A percentile compares a stretch with the other conserved stretches of the same genome.
These are phyloP conservation scores for Phlebopus sp. DNA, from an alignment of 1,284 basidiomycete genomes.

Conservation along the genomic window DNA sequence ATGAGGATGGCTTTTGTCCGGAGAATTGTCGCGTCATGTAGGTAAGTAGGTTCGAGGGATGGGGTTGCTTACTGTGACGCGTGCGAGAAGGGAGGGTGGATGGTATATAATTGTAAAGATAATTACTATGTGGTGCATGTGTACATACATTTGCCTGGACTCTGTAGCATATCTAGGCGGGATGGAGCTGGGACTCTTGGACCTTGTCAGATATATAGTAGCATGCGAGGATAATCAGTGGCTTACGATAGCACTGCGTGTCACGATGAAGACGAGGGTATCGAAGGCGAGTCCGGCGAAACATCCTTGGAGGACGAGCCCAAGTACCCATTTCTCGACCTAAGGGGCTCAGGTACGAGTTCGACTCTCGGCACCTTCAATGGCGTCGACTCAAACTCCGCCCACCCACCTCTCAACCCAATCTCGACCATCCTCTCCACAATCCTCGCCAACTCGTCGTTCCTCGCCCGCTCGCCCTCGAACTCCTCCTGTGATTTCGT, in stretches of 20 bases:
- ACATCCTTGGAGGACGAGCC: neutral
- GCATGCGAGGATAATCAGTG: no score
- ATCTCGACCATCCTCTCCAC: conserved; percentile 71
- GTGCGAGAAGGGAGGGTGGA: neutral
- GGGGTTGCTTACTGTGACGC: no score
- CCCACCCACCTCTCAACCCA: conserved; percentile 67
- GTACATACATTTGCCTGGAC: neutral
- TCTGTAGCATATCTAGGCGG: conserved; percentile 6
- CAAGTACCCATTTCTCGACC: neutral
- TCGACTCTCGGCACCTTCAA: conserved; percentile 46
- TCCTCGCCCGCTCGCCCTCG: conserved; percentile 34
- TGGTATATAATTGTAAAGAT: conserved; percentile 10
- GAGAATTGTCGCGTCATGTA: conserved; percentile 28
- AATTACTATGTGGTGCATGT: conserved; percentile 3
- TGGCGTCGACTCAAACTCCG: conserved; percentile 57
- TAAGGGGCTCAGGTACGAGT: conserved; percentile 18
- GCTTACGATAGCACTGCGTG: neutral
- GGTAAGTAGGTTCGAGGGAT: neutral
- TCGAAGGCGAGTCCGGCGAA: neutral
- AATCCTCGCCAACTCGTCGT: conserved; percentile 63
- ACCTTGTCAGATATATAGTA: conserved; percentile 1
- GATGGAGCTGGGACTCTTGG: neutral
- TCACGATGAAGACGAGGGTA: conserved; percentile 11
- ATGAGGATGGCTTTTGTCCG: conserved; percentile 1
- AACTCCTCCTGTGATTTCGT: conserved; percentile 30